Evolutionary conservation across 2,329 filamentous ascomycete species (phyloP).

Genomic region (Raffaelea arxii): DNA sequence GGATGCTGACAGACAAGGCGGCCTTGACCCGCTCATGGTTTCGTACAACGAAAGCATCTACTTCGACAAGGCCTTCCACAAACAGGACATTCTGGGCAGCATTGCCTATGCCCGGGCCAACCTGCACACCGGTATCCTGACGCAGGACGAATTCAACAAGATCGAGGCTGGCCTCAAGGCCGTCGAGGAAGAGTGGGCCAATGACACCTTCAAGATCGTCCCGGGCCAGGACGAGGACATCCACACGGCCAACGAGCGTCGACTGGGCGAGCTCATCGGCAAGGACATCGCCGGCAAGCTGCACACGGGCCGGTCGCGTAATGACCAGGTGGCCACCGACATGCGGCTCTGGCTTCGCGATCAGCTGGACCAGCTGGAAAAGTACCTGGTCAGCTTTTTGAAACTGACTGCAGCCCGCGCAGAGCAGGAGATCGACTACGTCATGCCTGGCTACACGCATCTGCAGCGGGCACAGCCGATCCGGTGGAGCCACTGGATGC

Average conservation of each 20-base stretch:
- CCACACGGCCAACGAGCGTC: slow-evolving; percentile 62
- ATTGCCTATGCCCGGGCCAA: slow-evolving; percentile 80
- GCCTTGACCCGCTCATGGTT: slow-evolving; percentile 76
- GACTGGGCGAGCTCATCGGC: slow-evolving; percentile 75
- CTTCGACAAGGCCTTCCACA: slow-evolving; percentile 70
- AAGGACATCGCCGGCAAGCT: slow-evolving; percentile 80
- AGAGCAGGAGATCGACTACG: slow-evolving; percentile 61
- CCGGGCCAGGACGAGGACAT: slow-evolving; percentile 49
- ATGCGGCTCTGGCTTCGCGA: slow-evolving; percentile 85
- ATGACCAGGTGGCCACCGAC: slow-evolving; percentile 84
- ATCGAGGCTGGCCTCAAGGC: slow-evolving; percentile 62
- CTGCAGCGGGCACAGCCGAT: slow-evolving; percentile 74
- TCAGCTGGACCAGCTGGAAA: slow-evolving; percentile 60
- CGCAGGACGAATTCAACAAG: slow-evolving; percentile 58
- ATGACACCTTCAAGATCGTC: slow-evolving; percentile 38
- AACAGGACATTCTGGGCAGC: slow-evolving; percentile 69
- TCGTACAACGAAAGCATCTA: slow-evolving; percentile 75
- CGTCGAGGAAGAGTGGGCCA: slow-evolving; percentile 44
- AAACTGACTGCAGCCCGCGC: slow-evolving; percentile 59
- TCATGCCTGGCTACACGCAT: slow-evolving; percentile 89
- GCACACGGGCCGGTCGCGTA: slow-evolving; percentile 78
- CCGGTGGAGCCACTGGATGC: slow-evolving; percentile 72
- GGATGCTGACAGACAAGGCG: slow-evolving; percentile 38
- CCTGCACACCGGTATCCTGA: slow-evolving; percentile 63
- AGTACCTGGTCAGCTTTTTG: slow-evolving; percentile 58